phyloP scores from a whole-genome alignment of 371 early-diverging fungal species.

The Mucor indicus region DNA sequence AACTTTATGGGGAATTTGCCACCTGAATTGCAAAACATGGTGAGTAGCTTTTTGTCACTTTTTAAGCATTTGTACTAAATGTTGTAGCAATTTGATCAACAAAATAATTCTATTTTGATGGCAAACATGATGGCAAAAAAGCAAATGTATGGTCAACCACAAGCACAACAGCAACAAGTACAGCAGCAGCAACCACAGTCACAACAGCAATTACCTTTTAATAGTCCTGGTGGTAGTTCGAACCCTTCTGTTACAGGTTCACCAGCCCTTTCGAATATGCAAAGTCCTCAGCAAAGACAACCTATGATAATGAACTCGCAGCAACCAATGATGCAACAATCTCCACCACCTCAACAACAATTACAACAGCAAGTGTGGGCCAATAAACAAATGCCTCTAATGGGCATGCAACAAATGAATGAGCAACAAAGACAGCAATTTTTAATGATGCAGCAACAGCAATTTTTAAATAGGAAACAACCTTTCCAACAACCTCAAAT shows the following conservation, averaged over 20 bases:
- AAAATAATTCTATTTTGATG: neutral
- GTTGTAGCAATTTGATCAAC: neutral
- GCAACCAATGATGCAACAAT: neutral
- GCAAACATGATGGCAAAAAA: neutral
- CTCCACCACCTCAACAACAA: neutral
- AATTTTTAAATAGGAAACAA: neutral
- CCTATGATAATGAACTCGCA: neutral
- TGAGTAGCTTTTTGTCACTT: no score
- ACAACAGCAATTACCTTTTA: neutral
- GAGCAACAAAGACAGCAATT: conserved; percentile 1
- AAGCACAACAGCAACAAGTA: no score
- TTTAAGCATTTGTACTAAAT: neutral
- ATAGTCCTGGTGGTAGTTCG: neutral
- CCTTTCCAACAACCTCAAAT: neutral
- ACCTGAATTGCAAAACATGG: no score
- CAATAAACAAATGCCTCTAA: no score
- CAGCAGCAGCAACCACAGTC: neutral
- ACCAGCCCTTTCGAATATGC: neutral
- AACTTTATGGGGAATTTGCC: no score
- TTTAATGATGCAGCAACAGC: neutral
- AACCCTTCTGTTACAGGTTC: neutral
- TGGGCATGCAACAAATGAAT: neutral
- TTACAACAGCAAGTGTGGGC: neutral
- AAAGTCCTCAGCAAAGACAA: neutral
- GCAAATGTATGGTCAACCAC: neutral